Evolutionary conservation across 2,329 filamentous ascomycete genomes (phyloP), one percentile per base, ranked within the genome.

Genomic region (Thelonectria olida): DNA sequence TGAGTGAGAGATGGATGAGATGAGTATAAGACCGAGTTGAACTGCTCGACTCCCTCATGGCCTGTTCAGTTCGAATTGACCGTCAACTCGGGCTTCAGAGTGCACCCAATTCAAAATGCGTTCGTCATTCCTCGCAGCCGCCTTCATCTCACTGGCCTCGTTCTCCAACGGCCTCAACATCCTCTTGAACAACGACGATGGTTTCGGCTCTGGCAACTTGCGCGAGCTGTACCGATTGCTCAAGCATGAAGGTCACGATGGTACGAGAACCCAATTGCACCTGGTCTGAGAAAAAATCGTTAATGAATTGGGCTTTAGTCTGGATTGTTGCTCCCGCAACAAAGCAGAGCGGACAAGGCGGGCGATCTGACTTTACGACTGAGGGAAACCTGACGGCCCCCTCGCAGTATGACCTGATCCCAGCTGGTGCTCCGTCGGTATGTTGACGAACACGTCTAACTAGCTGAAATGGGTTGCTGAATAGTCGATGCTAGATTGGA

Each of bases 401-500:
- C 0, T 64, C 72, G 7, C 64, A 70, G 15, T 75, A 74, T 13
- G 66, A 73, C 17, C 50, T 75, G 15, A 72, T 75, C 10, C 72
- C 72, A 3, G 66, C 64, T 2, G 73, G 72, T 20, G 72, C 67
- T 6, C 72, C 73, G 1, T 74, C 72, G 12, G 72, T 73, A 51
- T 0, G 58, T 25, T 7, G 17, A 27, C 5, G 10, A 44, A 8
- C 3, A 6, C 6, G 31, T 34, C 12, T 4, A 8, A 36, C n/a
- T 34, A 5, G 20, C 5, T 3, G 7, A 2, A 3, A 34, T 15
- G 39, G 28, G 1, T 17, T n/a, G 3, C 23, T 27, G 8, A 28
- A 7, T 36, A 47, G 34, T 17, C 61, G 15, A 60, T n/a, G 9
- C 8, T 44, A 74, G 72, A 60, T 74, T 20, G 85, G 86, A 45